Evolutionary conservation across 1,284 basidiomycete species (phyloP), one percentile per base, ranked within the genome.

Genomic region (Rhodotorula glutinis): DNA sequence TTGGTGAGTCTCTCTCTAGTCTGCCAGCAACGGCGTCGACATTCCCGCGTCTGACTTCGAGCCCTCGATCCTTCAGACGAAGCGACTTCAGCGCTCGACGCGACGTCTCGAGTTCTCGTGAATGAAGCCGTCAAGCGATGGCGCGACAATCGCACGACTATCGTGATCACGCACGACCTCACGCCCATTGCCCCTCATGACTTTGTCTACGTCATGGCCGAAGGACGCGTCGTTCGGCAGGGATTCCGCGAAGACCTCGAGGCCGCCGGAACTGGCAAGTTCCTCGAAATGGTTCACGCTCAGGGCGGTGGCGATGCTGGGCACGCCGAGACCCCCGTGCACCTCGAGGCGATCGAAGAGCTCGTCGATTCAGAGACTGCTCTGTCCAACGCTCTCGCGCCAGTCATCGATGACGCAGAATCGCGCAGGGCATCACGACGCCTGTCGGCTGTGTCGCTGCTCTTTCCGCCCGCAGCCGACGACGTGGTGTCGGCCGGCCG

Each of bases 121-220:
- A 92, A 92, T 72, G 88, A 91, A 71, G 91, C 92, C 0, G 85
- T 98, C 79, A 90, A 90, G 76, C 79, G 80, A 25, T 94, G 92
- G 90, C 83, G 92, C 27, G 79, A 78, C 30, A 88, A 90, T 79
- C 87, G 86, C 76, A 96, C 94, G 0, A 98, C 95, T 0, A 88
- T 99, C 76, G 88, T 98, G 67, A 96, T 98, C 79, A 97, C 94
- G 0, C 95, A 98, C 78, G 94, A 98, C 75, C 85, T 98, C 17
- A 88, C 88, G 0, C 90, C 93, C 75, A 90, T 98, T 73, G 81
- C 81, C 7, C 62, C 82, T 0, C 79, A 82, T 23, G 94, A 98
- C 78, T 98, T 95, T 74, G 89, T 95, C 21, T 97, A 98, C 77
- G 88, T 98, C 7, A 86, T 98, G 82, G 86, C 87, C 71, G 81